Evolutionary conservation across 2,329 filamentous ascomycete species (phyloP), one percentile per base, ranked within the genome.

Genomic region (Lomentospora prolificans): DNA sequence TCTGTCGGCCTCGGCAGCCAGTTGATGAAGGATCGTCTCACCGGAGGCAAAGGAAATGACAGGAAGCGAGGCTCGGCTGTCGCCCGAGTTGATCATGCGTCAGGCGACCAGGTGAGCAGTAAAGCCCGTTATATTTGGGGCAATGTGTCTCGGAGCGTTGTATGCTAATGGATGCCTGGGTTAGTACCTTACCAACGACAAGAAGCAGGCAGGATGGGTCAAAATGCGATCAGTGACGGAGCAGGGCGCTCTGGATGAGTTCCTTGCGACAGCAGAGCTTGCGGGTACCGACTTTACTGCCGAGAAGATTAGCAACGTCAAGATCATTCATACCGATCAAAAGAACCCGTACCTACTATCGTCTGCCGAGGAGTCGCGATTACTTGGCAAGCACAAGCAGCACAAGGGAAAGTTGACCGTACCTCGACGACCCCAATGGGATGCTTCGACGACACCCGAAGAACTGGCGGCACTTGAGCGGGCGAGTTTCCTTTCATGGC

Each of bases 181-280:
- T n/a, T 60, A 87, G 77, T 99, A 99, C 70, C 84, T 97, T 64
- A 94, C 90, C 51, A 96, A 95, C 69, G 86, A 88, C 61, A 85
- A 84, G 63, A 85, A 95, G 68, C 91, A 97, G 74, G 94, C 92
- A 33, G 81, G 89, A 63, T 99, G 91, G 90, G 90, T 97, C 67
- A 99, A 97, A 78, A 97, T 99, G 94, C 90, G 92, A 75, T 96
- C 90, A 69, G 89, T 99, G 63, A 99, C 94, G 4, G 90, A 99
- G 76, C 94, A 99, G 72, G 91, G 87, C 62, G 91, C 91, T 48
- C 83, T 99, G 59, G 94, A 99, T 70, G 94, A 99, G 71, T 99
- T 99, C 70, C 76, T 99, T 61, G 89, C 87, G 57, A 99, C 94
- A 1, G 95, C 94, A 60, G 91, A 97, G 73, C 77, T 99, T 63